Percentiles rank a stretch among this genome's conserved stretches.
These are phyloP conservation scores for Aspergillus hancockii DNA, from an alignment of 495 filamentous ascomycete genomes.

Conservation along the genomic window DNA sequence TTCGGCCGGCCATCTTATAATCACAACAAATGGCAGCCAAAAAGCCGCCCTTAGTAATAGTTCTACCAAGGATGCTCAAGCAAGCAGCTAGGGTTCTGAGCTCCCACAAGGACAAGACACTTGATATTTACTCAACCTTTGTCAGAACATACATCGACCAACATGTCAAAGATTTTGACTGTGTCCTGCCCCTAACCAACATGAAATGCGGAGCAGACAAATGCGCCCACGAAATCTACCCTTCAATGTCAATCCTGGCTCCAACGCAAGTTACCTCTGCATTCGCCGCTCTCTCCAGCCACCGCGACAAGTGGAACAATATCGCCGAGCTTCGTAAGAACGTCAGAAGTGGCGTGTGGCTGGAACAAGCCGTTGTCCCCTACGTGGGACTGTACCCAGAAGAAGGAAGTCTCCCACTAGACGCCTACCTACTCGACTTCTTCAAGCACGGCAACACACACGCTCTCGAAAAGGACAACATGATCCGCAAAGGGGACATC, in stretches of 20 bases:
- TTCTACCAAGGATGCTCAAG: slow-evolving; percentile 62
- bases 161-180: slow-evolving; percentile 53
- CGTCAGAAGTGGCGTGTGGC: slow-evolving; percentile 64
- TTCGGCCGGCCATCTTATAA: slow-evolving; percentile 42
- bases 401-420: slow-evolving; percentile 51
- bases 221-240: slow-evolving; percentile 15
- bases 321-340: slow-evolving; percentile 65
- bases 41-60: slow-evolving; percentile 57
- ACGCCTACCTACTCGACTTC: slow-evolving; percentile 76
- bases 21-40: slow-evolving; percentile 42
- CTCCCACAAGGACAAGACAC: slow-evolving; percentile 62
- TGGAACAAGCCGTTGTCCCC: slow-evolving; percentile 71
- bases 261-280: slow-evolving; percentile 55
- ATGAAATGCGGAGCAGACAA: slow-evolving; percentile 40
- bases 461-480: slow-evolving; percentile 58
- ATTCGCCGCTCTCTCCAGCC: slow-evolving; percentile 72
- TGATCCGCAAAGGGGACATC: slow-evolving; percentile 60
- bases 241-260: slow-evolving; percentile 11
- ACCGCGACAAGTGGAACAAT: slow-evolving; percentile 58
- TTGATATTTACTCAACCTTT: slow-evolving; percentile 65
- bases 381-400: slow-evolving; percentile 59
- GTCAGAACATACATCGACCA: slow-evolving; percentile 68
- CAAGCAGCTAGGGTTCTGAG: slow-evolving; percentile 54
- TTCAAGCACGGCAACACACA: slow-evolving; percentile 65
- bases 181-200: slow-evolving; percentile 58